Base-by-base conservation (phyloP, 352 stramenopile genomes). In the Phytophthora nicotianae region DNA sequence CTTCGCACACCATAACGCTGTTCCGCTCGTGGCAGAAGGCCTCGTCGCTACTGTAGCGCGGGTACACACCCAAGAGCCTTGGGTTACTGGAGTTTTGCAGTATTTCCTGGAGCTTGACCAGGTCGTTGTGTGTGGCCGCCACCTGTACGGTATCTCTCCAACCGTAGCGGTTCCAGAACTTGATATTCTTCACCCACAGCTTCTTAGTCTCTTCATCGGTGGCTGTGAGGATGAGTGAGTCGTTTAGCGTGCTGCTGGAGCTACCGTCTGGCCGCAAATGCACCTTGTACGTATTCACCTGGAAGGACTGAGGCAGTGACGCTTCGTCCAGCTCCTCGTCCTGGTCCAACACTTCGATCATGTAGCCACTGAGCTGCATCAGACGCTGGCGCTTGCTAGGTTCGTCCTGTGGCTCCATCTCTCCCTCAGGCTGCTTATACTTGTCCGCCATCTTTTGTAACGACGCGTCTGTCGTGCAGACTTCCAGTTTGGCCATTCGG, bases 161-260 rank as follows among this genome's bases (percentile, higher is more conserved):
- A 23, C 79, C 83, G 49, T 85, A 90, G 45, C 81, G 81, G 20
- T 85, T 86, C 83, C 83, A 92, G 27, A 75, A 65, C 17, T 70
- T 70, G 55, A 92, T 74, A 33, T 77, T 80, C 62, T 86, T 83
- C 29, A 92, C 72, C 83, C 83, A 92, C 6, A 81, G 56, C 26
- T 81, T 68, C 54, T 88, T 88, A 3, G 70, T 46, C 24, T 56
- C 52, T 24, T 74, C 55, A 42, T 89, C 75, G 0, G 60, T 64
- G 19, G 83, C 79, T 10, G 81, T 72, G 3, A 92, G 67, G 51
- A 84, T 70, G 8, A 90, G 45, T 32, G 79, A 82, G 57, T 90
- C 83, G 27, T 64, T 52, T 10, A 75, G 20, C 23, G 56, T 54
- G 47, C 76, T 79, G 49, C 67, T 56, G 27, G 62, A 66, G 48